Evolutionary conservation across 352 stramenopile species (phyloP), one percentile per base, ranked within the genome.

Genomic region (Phytophthora cryptogea): DNA sequence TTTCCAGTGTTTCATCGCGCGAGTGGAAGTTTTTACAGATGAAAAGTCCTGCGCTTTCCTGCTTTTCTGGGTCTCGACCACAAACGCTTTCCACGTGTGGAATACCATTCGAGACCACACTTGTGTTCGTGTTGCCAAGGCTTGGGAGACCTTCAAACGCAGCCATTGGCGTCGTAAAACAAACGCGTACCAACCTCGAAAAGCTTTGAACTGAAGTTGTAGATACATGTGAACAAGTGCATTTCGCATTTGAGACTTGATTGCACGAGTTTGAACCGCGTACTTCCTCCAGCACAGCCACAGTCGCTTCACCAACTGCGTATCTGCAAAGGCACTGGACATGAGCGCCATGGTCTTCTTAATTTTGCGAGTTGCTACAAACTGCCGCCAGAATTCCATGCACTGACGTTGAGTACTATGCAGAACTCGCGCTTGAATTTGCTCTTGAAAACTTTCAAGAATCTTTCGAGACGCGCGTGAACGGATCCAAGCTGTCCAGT

Each of bases 151-250:
- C 28, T 69, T 84, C 1, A 30, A 20, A 11, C 59, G 60, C 5
- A 77, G 31, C 1, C 60, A 16, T 2, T 66, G 48, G 0, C 66
- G 69, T 9, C 59, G 57, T 20, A 5, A n/a, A 0, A 56, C 42
- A 42, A 78, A 84, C 0, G 43, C 55, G 0, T 36, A 41, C 80
- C 76, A 90, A 3, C 40, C 55, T 11, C 49, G 55, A 42, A 82
- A 58, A 13, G 61, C 65, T 1, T 53, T 42, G n/a, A 67, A 57
- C 9, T 72, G 57, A 37, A 41, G 41, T 35, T 63, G 60, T 6
- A 59, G 51, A 11, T 61, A 60, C 56, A 80, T 74, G 27, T 66
- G 65, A 3, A 35, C n/a, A 5, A 83, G 16, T 1, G 74, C 70
- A 3, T 33, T 13, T 20, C 36, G 20, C 39, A 83, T 74, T 36